Evolutionary conservation across 495 filamentous ascomycete species (phyloP), one percentile per base, ranked within the genome.

Genomic region (Penicillium samsonianum): DNA sequence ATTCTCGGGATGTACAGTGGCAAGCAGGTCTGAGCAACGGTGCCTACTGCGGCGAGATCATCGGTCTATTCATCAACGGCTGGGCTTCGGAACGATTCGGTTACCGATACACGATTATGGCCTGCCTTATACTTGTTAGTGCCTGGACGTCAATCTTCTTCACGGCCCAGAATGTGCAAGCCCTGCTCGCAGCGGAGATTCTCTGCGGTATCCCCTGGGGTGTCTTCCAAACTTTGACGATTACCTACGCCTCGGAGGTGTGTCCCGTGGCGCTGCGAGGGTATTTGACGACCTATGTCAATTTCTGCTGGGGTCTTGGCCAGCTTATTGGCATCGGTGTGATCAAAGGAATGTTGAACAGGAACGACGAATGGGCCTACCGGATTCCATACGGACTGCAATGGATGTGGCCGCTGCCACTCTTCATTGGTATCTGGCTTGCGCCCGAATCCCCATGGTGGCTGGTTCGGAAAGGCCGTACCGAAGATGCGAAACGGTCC

Each of bases 361-460:
- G 83, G 11, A 44, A 72, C 2, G 83, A 85, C 49, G 65, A 87
- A 63, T 89, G 86, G 86, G 79, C 84, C 2, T 89, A 89, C 67
- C 78, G 84, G 12, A 84, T 86, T 55, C 85, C 86, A 0, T 91
- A 90, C 59, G 84, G 84, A 4, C 67, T 91, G 8, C 90, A 94
- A 71, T 94, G 90, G 90, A 88, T 94, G 81, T 94, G 89, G 88
- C 89, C 90, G 0, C 65, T 88, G 5, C 89, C 89, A 3, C 77
- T 94, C 6, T 82, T 88, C 53, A 76, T 90, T 57, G 88, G 85
- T 23, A 85, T 90, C 55, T 78, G 74, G 48, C 80, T 90, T 22
- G 87, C 88, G 0, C 90, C 90, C 4, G 90, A 94, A 69, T 85
- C 81, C 1, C 90, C 90, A 0, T 92, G 87, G 89, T 92, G 90